phyloP scores from a whole-genome alignment of 2,329 filamentous ascomycete genomes.

The Leptographium flavum region DNA sequence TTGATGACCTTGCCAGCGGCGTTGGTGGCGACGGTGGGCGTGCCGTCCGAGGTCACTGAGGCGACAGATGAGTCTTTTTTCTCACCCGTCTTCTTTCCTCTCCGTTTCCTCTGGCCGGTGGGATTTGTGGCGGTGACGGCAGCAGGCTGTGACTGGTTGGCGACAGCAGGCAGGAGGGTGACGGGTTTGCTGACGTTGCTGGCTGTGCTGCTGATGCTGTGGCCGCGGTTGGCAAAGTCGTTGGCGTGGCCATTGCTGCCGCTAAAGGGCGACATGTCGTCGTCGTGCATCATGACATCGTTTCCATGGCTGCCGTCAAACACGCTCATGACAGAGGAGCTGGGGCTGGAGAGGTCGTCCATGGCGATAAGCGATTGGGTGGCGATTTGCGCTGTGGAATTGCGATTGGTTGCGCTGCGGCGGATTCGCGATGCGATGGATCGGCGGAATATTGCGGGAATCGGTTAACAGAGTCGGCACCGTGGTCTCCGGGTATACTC shows the following conservation, averaged over 20 bases:
- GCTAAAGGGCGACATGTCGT: slow-evolving; percentile 8
- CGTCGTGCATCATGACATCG: slow-evolving; percentile 9
- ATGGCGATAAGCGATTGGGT: slow-evolving; percentile 3
- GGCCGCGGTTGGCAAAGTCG: not conserved
- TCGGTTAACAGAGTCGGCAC: not conserved
- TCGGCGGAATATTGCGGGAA: too few relatives aligned
- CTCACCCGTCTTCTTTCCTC: slow-evolving; percentile 8
- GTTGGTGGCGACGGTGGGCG: slow-evolving; percentile 16
- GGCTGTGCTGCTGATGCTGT: slow-evolving; percentile 6
- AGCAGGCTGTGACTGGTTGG: not conserved
- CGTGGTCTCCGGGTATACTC: not conserved
- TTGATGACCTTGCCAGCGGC: slow-evolving; percentile 44
- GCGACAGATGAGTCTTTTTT: slow-evolving; percentile 6
- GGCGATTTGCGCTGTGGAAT: not conserved
- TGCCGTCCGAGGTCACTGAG: slow-evolving; percentile 5
- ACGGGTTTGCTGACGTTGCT: slow-evolving; percentile 4
- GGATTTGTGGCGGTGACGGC: not conserved
- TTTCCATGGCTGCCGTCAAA: slow-evolving; percentile 8
- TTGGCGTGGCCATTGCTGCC: slow-evolving; percentile 2
- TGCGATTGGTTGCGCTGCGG: not conserved
- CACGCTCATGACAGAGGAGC: slow-evolving; percentile 10
- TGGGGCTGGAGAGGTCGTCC: slow-evolving; percentile 11
- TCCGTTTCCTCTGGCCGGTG: slow-evolving; percentile 6
- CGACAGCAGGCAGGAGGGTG: not conserved
- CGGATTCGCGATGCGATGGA: too few relatives aligned